Conservation (phyloP, 805 yeast species). For the Metahyphopichia silvanorum region DNA sequence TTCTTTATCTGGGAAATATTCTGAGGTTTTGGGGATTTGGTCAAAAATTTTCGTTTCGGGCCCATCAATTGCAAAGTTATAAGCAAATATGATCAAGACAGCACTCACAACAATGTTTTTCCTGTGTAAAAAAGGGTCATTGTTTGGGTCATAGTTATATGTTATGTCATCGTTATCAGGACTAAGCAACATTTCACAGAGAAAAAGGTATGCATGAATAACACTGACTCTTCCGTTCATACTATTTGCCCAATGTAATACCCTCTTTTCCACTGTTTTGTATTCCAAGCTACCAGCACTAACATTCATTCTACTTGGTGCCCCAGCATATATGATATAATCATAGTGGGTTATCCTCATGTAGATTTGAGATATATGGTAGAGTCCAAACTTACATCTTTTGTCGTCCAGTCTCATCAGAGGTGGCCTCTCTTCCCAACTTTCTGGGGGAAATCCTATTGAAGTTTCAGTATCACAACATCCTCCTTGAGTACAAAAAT, state of each 20-base stretch:
- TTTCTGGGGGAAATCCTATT: not conserved
- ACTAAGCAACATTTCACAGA: slow-evolving; percentile 36
- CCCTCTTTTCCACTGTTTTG: slow-evolving; percentile 28
- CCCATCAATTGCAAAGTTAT: slow-evolving; percentile 46
- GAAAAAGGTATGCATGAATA: slow-evolving; percentile 35
- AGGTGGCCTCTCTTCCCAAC: slow-evolving; percentile 23
- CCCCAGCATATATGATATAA: slow-evolving; percentile 74
- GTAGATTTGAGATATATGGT: slow-evolving; percentile 70
- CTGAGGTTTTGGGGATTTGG: slow-evolving; percentile 6
- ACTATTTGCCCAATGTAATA: no score
- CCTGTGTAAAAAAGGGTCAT: slow-evolving; percentile 43
- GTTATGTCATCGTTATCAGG: no score
- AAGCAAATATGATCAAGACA: slow-evolving; percentile 50
- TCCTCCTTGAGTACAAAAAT: no score
- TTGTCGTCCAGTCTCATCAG: no score
- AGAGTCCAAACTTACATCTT: slow-evolving; percentile 66
- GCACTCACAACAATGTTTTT: slow-evolving; percentile 41
- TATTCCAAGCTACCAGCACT: slow-evolving; percentile 37
- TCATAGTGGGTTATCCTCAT: slow-evolving; percentile 68
- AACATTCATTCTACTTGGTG: slow-evolving; percentile 80
- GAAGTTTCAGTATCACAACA: slow-evolving; percentile 20
- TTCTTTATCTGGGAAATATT: slow-evolving; percentile 36
- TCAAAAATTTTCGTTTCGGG: slow-evolving; percentile 36
- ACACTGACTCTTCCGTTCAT: slow-evolving; percentile 21
- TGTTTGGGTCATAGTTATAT: slow-evolving; percentile 48